These are phyloP conservation scores for Balansia obtecta DNA, from an alignment of 2,329 filamentous ascomycete genomes.

Conservation along the genomic window DNA sequence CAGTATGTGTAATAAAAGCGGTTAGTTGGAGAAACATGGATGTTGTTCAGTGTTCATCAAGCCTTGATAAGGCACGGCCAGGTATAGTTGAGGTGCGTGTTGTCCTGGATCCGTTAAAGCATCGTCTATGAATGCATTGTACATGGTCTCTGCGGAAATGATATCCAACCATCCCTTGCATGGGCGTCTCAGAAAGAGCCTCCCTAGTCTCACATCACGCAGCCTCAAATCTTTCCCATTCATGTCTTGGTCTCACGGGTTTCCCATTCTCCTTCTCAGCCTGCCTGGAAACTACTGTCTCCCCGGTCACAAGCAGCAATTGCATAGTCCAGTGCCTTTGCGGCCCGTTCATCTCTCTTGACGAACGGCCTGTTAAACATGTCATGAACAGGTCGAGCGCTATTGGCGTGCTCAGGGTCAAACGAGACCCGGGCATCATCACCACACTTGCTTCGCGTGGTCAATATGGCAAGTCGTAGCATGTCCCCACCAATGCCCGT, in stretches of 20 bases:
- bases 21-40: too few relatives aligned
- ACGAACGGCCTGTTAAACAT: constrained; percentile 48
- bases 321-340: constrained; percentile 26
- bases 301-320: constrained; percentile 11
- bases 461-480: constrained; percentile 56
- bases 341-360: constrained; percentile 41
- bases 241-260: not conserved
- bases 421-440: constrained; percentile 52
- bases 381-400: constrained; percentile 41
- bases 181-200: too few relatives aligned
- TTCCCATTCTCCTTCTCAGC: not conserved
- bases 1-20: too few relatives aligned
- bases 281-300: constrained; percentile 4
- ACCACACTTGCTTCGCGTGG: constrained; percentile 52
- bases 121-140: too few relatives aligned
- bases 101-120: too few relatives aligned
- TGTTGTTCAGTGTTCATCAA: too few relatives aligned
- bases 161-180: too few relatives aligned
- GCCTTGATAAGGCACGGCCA: too few relatives aligned
- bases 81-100: too few relatives aligned
- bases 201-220: too few relatives aligned
- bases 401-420: constrained; percentile 65
- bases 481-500: constrained; percentile 61
- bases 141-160: too few relatives aligned
- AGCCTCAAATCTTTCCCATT: too few relatives aligned